Percentiles rank a stretch among this genome's conserved stretches.
Conservation (phyloP, 768 basidiomycete genomes). For the Exsudoporus frostii region DNA sequence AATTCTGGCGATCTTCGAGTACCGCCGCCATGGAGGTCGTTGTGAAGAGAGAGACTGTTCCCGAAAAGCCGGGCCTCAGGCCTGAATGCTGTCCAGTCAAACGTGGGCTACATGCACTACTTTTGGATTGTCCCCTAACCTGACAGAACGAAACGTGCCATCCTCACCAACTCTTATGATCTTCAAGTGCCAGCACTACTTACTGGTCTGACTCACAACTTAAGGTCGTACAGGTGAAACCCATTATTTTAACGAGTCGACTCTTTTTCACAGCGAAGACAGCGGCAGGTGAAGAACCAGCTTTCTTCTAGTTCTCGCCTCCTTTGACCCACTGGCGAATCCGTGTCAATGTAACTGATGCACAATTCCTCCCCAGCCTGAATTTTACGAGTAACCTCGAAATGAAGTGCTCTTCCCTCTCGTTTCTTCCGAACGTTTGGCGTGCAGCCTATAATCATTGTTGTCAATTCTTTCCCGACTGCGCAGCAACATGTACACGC, state of each 20-base stretch:
- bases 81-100: conserved; percentile 2
- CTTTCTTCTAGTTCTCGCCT: conserved; percentile 40
- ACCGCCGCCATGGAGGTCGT: conserved; percentile 21
- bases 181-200: neutral
- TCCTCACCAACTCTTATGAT: no score
- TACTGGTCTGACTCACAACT: neutral
- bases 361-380: conserved; percentile 52
- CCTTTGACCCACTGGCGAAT: conserved; percentile 34
- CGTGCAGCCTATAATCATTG: conserved; percentile 40
- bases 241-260: neutral
- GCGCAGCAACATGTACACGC: conserved; percentile 12
- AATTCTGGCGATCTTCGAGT: conserved; percentile 12
- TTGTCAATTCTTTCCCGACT: neutral
- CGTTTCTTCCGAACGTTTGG: conserved; percentile 51
- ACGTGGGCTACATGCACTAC: conserved; percentile 17
- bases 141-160: neutral
- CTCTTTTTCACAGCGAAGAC: conserved; percentile 41
- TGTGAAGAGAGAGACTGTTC: neutral
- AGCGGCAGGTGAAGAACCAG: conserved; percentile 58
- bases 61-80: conserved; percentile 1
- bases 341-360: conserved; percentile 51
- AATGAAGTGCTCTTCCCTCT: conserved; percentile 42
- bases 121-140: conserved; percentile 7
- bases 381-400: conserved; percentile 44
- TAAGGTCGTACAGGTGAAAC: neutral